Conservation (phyloP, 108 stramenopile species). For the Skeletonema tropicum region DNA sequence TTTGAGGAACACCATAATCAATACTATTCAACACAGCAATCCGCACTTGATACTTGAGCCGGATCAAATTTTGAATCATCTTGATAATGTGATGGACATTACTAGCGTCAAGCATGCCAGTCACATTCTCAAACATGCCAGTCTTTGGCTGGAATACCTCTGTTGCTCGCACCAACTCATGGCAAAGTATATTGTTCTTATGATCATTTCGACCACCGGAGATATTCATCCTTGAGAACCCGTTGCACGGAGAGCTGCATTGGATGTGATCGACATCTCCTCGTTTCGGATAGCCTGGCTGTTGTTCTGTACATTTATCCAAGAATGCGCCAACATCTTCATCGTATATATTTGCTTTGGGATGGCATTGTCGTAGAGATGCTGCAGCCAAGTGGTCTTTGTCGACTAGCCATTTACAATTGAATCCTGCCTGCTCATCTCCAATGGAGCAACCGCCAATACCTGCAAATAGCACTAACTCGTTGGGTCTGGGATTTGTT, state of each 20-base stretch:
- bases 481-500: background rate
- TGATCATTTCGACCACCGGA: slow-evolving; percentile 8
- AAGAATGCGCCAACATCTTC: background rate
- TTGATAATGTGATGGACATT: slow-evolving; percentile 5
- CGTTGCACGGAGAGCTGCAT: slow-evolving; percentile 3
- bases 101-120: slow-evolving; percentile 3
- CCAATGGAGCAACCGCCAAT: slow-evolving; percentile 13
- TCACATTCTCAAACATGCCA: slow-evolving; percentile 10
- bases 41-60: background rate
- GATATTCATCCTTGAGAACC: background rate
- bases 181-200: background rate
- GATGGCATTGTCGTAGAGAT: background rate
- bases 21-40: background rate
- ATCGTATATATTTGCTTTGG: background rate
- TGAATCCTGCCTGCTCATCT: slow-evolving; percentile 3
- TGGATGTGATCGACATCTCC: slow-evolving; percentile 9
- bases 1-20: background rate
- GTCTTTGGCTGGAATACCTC: background rate
- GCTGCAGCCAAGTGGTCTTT: slow-evolving; percentile 10
- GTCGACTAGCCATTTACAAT: slow-evolving; percentile 8
- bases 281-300: background rate
- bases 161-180: slow-evolving; percentile 1
- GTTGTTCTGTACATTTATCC: background rate
- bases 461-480: slow-evolving; percentile 2
- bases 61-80: background rate